Conservation (phyloP, 1,284 basidiomycete species). For the Limonomyces culmigenus region DNA sequence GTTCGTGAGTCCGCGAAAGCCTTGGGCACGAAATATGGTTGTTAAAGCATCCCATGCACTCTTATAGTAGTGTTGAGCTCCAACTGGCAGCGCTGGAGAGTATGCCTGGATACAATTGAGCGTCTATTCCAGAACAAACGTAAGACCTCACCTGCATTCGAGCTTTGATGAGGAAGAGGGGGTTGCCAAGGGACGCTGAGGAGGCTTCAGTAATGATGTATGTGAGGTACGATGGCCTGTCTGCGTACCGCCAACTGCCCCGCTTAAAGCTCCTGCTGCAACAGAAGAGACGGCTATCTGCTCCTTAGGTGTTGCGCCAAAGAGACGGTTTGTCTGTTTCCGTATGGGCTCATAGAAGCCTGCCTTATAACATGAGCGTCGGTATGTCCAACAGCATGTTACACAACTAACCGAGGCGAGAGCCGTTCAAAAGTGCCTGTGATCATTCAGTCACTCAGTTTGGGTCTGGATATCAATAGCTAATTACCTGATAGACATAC, state of each 20-base stretch:
- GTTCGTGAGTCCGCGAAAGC: constrained; percentile 65
- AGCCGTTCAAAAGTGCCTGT: constrained; percentile 87
- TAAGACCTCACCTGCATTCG: constrained; percentile 70
- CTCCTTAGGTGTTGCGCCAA: constrained; percentile 48
- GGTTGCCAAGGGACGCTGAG: constrained; percentile 78
- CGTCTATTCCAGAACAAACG: constrained; percentile 1
- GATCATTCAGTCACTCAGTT: neutral
- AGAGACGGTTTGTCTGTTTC: constrained; percentile 45
- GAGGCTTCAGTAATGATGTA: constrained; percentile 1
- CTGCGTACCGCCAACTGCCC: constrained; percentile 67
- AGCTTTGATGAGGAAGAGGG: constrained; percentile 92
- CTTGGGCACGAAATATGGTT: constrained; percentile 69
- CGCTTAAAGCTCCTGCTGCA: constrained; percentile 76
- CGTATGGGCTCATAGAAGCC: constrained; percentile 95
- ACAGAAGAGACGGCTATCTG: constrained; percentile 64
- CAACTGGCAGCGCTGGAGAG: constrained; percentile 86
- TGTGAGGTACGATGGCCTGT: neutral
- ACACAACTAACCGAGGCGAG: constrained; percentile 59
- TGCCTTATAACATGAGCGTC: constrained; percentile 14
- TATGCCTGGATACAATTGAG: constrained; percentile 45
- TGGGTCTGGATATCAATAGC: neutral
- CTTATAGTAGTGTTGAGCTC: constrained; percentile 85
- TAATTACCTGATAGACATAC: constrained; percentile 79
- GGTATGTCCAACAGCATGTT: constrained; percentile 1
- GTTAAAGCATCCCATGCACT: constrained; percentile 66